These are phyloP conservation scores for Blastobotrys americana DNA, from an alignment of 805 yeast species.

Conservation along the genomic window DNA sequence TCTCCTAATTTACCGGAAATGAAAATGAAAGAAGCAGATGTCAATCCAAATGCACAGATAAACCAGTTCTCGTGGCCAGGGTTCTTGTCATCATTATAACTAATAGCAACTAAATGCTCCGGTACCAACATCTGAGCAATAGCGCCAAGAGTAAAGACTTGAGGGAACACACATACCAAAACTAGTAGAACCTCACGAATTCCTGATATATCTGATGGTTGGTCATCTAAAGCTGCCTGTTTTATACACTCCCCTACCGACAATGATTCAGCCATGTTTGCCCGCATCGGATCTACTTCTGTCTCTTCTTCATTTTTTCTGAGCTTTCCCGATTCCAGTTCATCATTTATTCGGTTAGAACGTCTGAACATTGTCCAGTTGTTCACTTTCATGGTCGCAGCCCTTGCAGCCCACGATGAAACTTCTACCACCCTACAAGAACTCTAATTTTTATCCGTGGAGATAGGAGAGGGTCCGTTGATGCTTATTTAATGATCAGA, in stretches of 20 bases:
- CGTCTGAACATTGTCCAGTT: too few species aligned
- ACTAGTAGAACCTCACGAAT: conserved; percentile 24
- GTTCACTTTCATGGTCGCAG: too few species aligned
- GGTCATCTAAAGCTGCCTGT: neutral
- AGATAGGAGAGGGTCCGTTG: too few species aligned
- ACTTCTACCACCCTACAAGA: too few species aligned
- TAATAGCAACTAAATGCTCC: conserved; percentile 26
- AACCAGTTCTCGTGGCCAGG: conserved; percentile 48
- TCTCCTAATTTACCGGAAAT: conserved; percentile 69
- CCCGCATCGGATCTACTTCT: neutral
- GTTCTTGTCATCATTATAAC: conserved; percentile 25
- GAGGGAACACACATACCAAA: conserved; percentile 25
- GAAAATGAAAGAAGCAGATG: conserved; percentile 66
- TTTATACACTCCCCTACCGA: neutral
- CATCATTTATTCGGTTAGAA: too few species aligned
- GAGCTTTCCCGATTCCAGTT: too few species aligned
- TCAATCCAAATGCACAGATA: conserved; percentile 61
- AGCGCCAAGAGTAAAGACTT: conserved; percentile 36
- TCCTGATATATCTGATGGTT: neutral
- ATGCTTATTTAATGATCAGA: too few species aligned
- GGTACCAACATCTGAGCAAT: conserved; percentile 30
- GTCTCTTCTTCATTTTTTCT: too few species aligned
- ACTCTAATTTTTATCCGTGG: too few species aligned
- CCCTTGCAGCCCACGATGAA: too few species aligned
- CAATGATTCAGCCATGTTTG: neutral